These are phyloP conservation scores for Biscutella auriculata DNA, from an alignment of 441 rosid species.

Conservation along the genomic window DNA sequence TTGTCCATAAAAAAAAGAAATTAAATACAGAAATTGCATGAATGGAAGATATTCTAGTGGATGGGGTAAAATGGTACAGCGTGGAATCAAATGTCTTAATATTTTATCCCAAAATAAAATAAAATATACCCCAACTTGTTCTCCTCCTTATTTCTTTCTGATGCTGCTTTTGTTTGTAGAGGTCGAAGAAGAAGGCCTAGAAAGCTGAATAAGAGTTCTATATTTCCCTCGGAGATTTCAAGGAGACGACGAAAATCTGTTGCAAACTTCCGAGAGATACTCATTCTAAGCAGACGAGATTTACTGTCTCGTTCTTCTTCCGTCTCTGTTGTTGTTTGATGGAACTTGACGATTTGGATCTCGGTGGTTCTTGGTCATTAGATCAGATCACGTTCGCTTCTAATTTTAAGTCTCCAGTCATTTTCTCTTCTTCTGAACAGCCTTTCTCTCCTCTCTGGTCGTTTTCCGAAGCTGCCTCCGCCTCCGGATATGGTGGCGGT, in stretches of 20 bases:
- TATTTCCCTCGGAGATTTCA: neutral
- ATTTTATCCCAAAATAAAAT: neutral
- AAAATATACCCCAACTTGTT: constrained; percentile 13
- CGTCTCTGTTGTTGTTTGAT: constrained; percentile 6
- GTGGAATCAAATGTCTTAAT: constrained; percentile 22
- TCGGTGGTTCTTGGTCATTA: constrained; percentile 57
- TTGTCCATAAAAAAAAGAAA: neutral
- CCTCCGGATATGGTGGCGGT: constrained; percentile 8
- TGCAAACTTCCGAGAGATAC: neutral
- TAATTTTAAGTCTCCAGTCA: constrained; percentile 41
- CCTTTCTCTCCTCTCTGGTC: constrained; percentile 91
- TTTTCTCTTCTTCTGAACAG: constrained; percentile 46
- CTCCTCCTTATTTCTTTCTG: neutral
- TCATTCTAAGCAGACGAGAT: neutral
- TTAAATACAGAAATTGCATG: constrained; percentile 7
- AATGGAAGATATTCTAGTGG: constrained; percentile 20
- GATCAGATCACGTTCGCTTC: constrained; percentile 42
- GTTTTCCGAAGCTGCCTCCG: constrained; percentile 54
- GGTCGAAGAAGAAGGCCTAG: neutral
- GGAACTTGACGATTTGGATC: constrained; percentile 68
- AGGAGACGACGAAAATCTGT: neutral
- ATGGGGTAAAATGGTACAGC: constrained; percentile 19
- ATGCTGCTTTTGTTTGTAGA: neutral
- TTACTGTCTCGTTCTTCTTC: neutral
- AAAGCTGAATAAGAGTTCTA: neutral